Conservation (phyloP, 768 basidiomycete genomes). For the Mycena pura region DNA sequence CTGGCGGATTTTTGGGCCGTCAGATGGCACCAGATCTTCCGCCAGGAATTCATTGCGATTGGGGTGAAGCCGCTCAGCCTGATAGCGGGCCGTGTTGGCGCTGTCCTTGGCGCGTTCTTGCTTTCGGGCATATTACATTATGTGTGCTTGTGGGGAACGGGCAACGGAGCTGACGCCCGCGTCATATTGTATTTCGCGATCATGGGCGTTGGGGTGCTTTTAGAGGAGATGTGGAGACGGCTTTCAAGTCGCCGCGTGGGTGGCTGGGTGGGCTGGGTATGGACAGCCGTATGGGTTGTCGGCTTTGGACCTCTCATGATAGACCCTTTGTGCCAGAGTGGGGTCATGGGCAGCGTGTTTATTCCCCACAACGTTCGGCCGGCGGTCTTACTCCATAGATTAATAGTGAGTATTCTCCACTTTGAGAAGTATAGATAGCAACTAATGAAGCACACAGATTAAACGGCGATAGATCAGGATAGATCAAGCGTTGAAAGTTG, state of each 20-base stretch:
- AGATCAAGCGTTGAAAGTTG: too few species aligned
- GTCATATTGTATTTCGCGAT: slow-evolving; percentile 62
- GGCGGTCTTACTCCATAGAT: slow-evolving; percentile 26
- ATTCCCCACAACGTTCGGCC: slow-evolving; percentile 44
- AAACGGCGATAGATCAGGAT: too few species aligned
- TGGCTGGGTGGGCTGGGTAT: slow-evolving; percentile 58
- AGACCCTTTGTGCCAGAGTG: slow-evolving; percentile 56
- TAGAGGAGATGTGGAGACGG: slow-evolving; percentile 56
- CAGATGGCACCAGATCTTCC: slow-evolving; percentile 76
- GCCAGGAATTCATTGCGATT: slow-evolving; percentile 59
- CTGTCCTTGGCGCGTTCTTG: slow-evolving; percentile 63
- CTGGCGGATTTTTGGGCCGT: slow-evolving; percentile 66
- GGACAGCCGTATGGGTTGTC: slow-evolving; percentile 56
- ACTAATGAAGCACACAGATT: too few species aligned
- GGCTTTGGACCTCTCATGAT: slow-evolving; percentile 55
- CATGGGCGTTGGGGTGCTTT: slow-evolving; percentile 57
- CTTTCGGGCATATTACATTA: slow-evolving; percentile 69
- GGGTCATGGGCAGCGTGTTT: slow-evolving; percentile 49
- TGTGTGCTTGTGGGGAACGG: slow-evolving; percentile 64
- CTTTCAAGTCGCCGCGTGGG: slow-evolving; percentile 52
- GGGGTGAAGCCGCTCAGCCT: slow-evolving; percentile 52
- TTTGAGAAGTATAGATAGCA: not conserved
- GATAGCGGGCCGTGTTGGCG: slow-evolving; percentile 55
- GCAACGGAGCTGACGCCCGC: slow-evolving; percentile 53
- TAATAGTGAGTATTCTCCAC: not conserved